Conservation (phyloP, 768 basidiomycete species). For the Leucosporidium creatinivorum region DNA sequence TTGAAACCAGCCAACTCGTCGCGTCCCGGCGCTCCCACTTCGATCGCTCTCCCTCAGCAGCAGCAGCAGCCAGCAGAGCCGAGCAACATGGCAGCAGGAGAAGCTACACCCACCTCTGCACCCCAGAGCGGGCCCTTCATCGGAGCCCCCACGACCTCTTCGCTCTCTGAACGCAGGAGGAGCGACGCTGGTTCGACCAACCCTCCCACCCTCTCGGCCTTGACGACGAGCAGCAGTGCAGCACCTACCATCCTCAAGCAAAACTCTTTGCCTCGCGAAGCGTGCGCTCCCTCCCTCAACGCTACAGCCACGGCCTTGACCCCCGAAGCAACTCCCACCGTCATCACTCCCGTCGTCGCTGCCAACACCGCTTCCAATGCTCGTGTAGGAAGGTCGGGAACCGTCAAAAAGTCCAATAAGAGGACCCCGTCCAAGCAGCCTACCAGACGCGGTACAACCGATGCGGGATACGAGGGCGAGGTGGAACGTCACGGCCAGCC, state of each 20-base stretch:
- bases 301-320: constrained; percentile 7
- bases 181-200: neutral
- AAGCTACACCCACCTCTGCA: neutral
- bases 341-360: neutral
- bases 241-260: constrained; percentile 10
- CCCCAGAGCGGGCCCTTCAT: neutral
- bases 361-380: constrained; percentile 5
- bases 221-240: neutral
- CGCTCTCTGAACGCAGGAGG: neutral
- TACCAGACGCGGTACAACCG: neutral
- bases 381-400: constrained; percentile 2
- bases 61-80: neutral
- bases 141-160: neutral
- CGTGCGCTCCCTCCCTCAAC: constrained; percentile 20
- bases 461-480: constrained; percentile 29
- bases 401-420: constrained; percentile 1
- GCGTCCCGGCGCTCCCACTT: neutral
- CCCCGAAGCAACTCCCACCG: constrained; percentile 2
- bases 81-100: neutral
- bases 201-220: constrained; percentile 5
- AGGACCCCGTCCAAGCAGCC: neutral
- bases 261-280: constrained; percentile 5
- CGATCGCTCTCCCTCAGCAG: neutral
- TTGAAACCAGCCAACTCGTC: neutral
- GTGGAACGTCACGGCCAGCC: constrained; percentile 29